Evolutionary conservation across 2,329 filamentous ascomycete genomes (phyloP), one percentile per base, ranked within the genome.

Genomic region (Fragosphaeria purpurea): DNA sequence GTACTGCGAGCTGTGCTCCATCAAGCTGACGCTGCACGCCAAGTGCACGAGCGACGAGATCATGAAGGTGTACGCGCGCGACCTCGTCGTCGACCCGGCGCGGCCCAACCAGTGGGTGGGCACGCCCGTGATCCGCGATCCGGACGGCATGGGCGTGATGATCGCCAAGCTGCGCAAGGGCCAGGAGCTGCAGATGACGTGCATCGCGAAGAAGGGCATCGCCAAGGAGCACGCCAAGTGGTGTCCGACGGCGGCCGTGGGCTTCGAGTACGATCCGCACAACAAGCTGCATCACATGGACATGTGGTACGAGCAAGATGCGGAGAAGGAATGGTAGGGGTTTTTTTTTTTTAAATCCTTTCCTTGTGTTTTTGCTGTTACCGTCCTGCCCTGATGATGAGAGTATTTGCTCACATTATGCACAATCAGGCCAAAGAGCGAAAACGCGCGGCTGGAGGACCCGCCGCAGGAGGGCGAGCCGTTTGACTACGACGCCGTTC

Each of bases 161-260:
- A 91, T 98, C 57, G 87, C 86, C 62, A 97, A 97, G 74, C 72
- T 98, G 63, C 79, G 91, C 52, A 85, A 84, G 62, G 88, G 86
- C 3, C 93, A 98, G 70, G 89, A 95, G 67, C 72, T 98, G 54
- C 85, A 88, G 65, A 80, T 98, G 63, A 86, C 80, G 55, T 97
- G 91, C 64, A 86, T 96, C 57, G 93, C 91, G 47, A 96, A 95
- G 76, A 97, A 97, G 76, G 93, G 93, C 1, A 97, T 97, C 57
- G 90, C 91, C 39, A 98, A 98, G 74, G 93, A 98, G 67, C 93
- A 98, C 68, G 88, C 93, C 8, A 98, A 98, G 69, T 98, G 93
- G 93, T 86, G 88, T 61, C 90, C 93, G 2, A 91, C 87, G 38
- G 79, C 89, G 41, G 93, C 93, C 4, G 83, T 98, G 41, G 90